phyloP scores from a whole-genome alignment of 257 asterid species.

The Fraxinus americana region DNA sequence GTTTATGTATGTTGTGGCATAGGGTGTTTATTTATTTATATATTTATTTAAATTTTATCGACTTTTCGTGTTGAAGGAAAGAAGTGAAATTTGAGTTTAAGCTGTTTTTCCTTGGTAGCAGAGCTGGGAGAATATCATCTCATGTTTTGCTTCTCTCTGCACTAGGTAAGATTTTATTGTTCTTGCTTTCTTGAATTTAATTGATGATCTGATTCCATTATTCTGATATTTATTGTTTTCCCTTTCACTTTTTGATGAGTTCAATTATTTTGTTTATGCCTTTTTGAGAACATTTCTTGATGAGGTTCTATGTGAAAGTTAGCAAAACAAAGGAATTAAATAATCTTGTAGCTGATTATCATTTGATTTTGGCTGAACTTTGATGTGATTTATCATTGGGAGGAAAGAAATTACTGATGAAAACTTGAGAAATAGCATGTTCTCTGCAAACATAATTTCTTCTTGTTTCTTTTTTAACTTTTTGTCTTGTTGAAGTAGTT shows the following conservation, averaged over 20 bases:
- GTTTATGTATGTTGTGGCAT: not conserved
- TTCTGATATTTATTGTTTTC: not conserved
- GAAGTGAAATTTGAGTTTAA: constrained; percentile 13
- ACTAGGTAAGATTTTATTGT: constrained; percentile 20
- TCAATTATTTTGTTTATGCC: constrained; percentile 10
- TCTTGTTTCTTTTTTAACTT: not conserved
- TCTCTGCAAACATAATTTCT: not conserved
- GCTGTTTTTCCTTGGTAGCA: constrained; percentile 16
- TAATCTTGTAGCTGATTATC: not conserved
- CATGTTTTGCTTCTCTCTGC: constrained; percentile 15
- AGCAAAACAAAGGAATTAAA: not conserved
- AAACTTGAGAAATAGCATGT: not conserved
- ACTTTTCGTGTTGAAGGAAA: not conserved
- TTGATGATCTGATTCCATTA: not conserved
- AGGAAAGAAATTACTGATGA: not conserved
- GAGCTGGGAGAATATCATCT: constrained; percentile 13
- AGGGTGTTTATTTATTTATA: not conserved
- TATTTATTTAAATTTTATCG: too few relatives aligned
- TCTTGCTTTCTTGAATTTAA: not conserved
- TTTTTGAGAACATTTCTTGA: not conserved
- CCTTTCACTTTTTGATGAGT: not conserved
- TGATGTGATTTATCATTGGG: constrained; percentile 12
- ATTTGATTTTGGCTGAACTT: constrained; percentile 5
- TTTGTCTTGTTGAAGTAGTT: not conserved
- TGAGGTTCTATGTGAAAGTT: constrained; percentile 9